A percentile compares a stretch with the other conserved stretches of the same genome.
Conservation (phyloP, 768 basidiomycete genomes). For the Coprinellus micaceus region DNA sequence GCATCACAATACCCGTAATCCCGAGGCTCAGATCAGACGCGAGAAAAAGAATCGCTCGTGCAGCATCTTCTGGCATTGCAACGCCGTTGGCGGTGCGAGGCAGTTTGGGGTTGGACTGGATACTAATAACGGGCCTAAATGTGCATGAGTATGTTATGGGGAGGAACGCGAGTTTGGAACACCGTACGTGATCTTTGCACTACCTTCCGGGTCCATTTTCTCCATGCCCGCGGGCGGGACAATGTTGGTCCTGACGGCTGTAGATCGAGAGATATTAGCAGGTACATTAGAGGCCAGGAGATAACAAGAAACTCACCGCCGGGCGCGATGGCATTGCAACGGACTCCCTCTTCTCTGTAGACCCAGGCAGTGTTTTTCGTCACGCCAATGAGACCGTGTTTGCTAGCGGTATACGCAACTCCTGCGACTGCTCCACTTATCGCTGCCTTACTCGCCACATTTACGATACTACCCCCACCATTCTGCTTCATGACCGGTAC, state of each 20-base stretch:
- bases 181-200: too few relatives aligned
- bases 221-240: slow-evolving; percentile 4
- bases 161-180: too few relatives aligned
- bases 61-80: slow-evolving; percentile 1
- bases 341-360: slow-evolving; percentile 15
- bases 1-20: slow-evolving; percentile 10
- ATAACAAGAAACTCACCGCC: slow-evolving; percentile 6
- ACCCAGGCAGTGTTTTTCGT: slow-evolving; percentile 18
- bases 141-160: too few relatives aligned
- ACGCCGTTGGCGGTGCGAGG: too few relatives aligned
- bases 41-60: slow-evolving; percentile 11
- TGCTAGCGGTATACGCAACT: slow-evolving; percentile 16
- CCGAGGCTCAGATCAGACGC: slow-evolving; percentile 12
- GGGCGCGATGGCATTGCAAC: slow-evolving; percentile 16
- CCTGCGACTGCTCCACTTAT: slow-evolving; percentile 14
- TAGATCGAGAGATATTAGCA: not conserved
- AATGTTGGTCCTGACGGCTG: slow-evolving; percentile 5
- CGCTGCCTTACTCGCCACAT: slow-evolving; percentile 16
- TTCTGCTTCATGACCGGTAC: slow-evolving; percentile 13
- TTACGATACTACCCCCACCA: slow-evolving; percentile 15
- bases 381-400: slow-evolving; percentile 15
- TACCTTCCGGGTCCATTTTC: slow-evolving; percentile 1
- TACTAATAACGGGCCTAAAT: too few relatives aligned
- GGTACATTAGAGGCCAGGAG: not conserved
- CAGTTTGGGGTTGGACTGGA: too few relatives aligned